Base-by-base conservation (phyloP, 306 rosid genomes). In the Trichosanthes truncata region DNA sequence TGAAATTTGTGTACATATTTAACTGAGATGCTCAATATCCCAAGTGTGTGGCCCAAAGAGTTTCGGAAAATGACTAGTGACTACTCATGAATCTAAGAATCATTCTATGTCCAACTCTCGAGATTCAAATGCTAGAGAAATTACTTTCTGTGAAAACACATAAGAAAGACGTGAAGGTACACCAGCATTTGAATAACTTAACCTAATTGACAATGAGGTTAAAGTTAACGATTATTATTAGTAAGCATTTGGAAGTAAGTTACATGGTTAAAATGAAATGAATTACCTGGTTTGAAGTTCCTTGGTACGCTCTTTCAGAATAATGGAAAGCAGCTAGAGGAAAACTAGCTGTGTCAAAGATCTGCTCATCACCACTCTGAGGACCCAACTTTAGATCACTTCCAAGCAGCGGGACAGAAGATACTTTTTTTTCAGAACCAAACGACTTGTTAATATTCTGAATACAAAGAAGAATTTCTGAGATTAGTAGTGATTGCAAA, bases 241-340 rank as follows among this genome's bases (percentile, higher is more conserved):
- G 55, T 26, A 73, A 46, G 59, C 59, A 73, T 48, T 72, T 73
- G 55, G 25, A 72, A 72, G 17, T 41, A 41, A 21, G 7, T 49
- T 73, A 26, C 21, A 79, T 25, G 36, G 29, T 52, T 68, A 65
- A 72, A 79, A 78, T 31, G 38, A 85, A 72, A 20, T 9, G 40
- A 76, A 36, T 65, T 82, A 95, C 99, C 99, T 89, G 83, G 25
- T 63, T 78, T 29, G 88, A 82, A 46, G 62, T 76, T 87, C 89
- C 92, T 87, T 84, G 96, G 81, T 85, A 89, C 85, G 85, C 71
- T 88, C 96, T 89, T 88, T 96, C 99, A 78, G 68, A 81, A 83
- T 72, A 83, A 84, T 96, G 99, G 84, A 96, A 93, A 84, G 87
- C 89, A 80, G 90, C 77, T 83, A 93, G 82, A 49, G 99, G 96